These are phyloP conservation scores for Exophiala bonariae DNA, from an alignment of 2,329 filamentous ascomycete species.

Conservation along the genomic window DNA sequence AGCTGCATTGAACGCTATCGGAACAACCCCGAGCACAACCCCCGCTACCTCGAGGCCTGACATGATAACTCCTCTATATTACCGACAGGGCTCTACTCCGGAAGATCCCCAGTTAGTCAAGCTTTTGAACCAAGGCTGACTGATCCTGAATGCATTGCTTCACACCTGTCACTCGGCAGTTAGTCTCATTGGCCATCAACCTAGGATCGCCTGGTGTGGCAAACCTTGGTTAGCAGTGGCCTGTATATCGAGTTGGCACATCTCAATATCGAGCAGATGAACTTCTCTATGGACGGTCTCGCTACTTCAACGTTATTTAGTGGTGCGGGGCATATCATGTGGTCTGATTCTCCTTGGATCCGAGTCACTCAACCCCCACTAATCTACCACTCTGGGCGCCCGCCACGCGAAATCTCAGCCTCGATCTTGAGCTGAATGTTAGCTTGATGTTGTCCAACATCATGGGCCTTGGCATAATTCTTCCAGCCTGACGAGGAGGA, in stretches of 20 bases:
- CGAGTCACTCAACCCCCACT: background rate
- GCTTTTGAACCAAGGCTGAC: background rate
- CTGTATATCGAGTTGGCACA: too few relatives aligned
- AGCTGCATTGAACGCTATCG: constrained; percentile 12
- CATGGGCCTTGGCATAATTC: background rate
- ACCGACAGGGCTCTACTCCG: background rate
- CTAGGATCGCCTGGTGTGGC: too few relatives aligned
- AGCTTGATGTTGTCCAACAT: background rate
- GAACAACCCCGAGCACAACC: constrained; percentile 23
- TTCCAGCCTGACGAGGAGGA: background rate
- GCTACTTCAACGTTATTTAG: too few relatives aligned
- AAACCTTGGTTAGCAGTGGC: too few relatives aligned
- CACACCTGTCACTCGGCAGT: too few relatives aligned
- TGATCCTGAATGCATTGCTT: background rate
- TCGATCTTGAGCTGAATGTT: background rate
- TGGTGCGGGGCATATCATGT: background rate
- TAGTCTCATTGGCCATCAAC: too few relatives aligned
- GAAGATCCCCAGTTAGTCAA: background rate
- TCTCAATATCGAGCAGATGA: too few relatives aligned
- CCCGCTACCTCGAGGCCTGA: constrained; percentile 24
- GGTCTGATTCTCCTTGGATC: background rate
- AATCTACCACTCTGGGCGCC: background rate
- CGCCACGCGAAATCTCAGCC: background rate
- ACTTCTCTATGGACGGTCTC: too few relatives aligned
- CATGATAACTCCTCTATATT: constrained; percentile 10